Base-by-base conservation (phyloP, 768 basidiomycete genomes). In the Coprinopsis sp. region DNA sequence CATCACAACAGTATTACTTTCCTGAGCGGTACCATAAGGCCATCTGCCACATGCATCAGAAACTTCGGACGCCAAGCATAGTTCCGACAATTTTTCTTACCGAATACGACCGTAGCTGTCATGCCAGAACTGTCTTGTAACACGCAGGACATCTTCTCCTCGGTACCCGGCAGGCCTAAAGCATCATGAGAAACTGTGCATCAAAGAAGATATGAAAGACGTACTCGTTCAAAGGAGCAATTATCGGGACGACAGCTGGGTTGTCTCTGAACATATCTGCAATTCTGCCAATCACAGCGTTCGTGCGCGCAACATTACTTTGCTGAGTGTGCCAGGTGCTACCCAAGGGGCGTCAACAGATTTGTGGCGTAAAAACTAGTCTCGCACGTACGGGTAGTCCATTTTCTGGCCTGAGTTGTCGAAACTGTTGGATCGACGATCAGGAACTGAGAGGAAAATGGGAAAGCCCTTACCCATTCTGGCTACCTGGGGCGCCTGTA, bases 161-260 rank as follows among this genome's bases (percentile, higher is more conserved):
- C 76, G 59, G 56, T 71, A 88, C 8, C 87, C 87, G n/a, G 85
- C 84, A 10, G 87, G 87, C 59, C 87, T 89, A 52, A 28, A 33
- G 25, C 42, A 31, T 30, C 52, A 44, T 22, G 37, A 30, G 24
- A 27, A 43, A 38, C 13, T 11, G 10, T 11, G 11, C 18, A 31
- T n/a, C 3, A 25, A 23, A 22, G n/a, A 14, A 33, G 23, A 37
- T 4, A 5, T n/a, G 11, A 16, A n/a, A 31, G 16, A 55, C 70
- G 51, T 46, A 89, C 87, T 91, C 90, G 54, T 91, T 92, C 55
- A 92, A 57, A 1, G 87, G 80, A 18, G 83, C 84, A 44, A 92
- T 90, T 37, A 72, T 66, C 1, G 85, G 64, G 0, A 88, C 87
- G 11, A 79, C 76, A 14, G 72, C 55, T 1, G 71, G 58, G 50